Evolutionary conservation across 768 basidiomycete species (phyloP).

Genomic region (Lentinus brumalis): DNA sequence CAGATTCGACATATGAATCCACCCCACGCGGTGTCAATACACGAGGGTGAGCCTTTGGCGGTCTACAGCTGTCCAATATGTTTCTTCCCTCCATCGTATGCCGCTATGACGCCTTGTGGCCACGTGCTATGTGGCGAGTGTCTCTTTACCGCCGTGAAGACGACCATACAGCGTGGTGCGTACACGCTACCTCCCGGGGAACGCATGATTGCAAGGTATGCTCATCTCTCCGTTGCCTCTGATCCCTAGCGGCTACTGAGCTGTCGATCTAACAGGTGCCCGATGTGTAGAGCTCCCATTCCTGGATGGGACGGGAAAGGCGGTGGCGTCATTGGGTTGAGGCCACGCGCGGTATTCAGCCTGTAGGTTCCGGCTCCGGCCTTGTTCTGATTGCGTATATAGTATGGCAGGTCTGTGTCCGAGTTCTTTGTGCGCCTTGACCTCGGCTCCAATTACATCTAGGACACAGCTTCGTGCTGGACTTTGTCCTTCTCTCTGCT

Average conservation of each 20-base stretch:
- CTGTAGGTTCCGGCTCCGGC: conserved; percentile 4
- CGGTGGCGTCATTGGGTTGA: conserved; percentile 31
- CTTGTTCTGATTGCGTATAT: neutral
- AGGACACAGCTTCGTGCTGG: neutral
- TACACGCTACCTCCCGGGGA: conserved; percentile 24
- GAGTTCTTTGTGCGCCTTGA: neutral
- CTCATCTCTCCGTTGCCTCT: neutral
- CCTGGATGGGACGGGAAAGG: conserved; percentile 33
- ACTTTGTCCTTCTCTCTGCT: too few species aligned
- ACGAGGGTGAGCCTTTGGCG: conserved; percentile 43
- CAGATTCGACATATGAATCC: neutral
- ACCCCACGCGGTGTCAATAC: neutral
- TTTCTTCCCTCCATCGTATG: conserved; percentile 72
- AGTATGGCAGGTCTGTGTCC: neutral
- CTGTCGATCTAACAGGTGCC: conserved; percentile 23
- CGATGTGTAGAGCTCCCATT: conserved; percentile 31
- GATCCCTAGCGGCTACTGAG: neutral
- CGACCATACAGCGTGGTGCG: conserved; percentile 51
- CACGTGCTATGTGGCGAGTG: conserved; percentile 79
- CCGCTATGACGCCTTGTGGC: conserved; percentile 79
- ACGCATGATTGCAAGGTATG: conserved; percentile 24
- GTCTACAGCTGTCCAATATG: conserved; percentile 81
- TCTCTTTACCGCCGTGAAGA: conserved; percentile 71
- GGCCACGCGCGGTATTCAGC: conserved; percentile 25
- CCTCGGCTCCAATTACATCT: neutral